Base-by-base conservation (phyloP, 2,329 filamentous ascomycete species). In the Dothiorella sarmentorum region DNA sequence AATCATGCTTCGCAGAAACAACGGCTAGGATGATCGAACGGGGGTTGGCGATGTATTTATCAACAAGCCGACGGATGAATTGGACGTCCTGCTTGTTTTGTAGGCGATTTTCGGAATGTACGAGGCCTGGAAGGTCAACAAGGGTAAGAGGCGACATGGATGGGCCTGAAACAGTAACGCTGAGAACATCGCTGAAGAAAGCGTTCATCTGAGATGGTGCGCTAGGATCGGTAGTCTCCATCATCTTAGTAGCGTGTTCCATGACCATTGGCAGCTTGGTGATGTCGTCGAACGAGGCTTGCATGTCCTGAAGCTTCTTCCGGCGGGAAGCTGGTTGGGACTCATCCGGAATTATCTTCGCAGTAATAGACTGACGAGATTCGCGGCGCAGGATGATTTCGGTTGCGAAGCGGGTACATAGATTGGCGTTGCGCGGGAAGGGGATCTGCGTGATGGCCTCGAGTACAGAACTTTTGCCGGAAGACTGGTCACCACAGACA, bases 401-500 rank as follows among this genome's bases (percentile, higher is more conserved):
- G 0, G 77, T 80, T 0, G 76, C 75, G 63, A 76, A 78, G 2
- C 74, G 64, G 2, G 76, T 79, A 40, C 76, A 78, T 2, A 76
- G 63, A 0, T 69, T 71, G 26, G 63, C 65, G 20, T 69, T 66
- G 3, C 69, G 69, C 31, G 76, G 76, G 55, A 78, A 75, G 1
- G 69, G 68, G 2, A 76, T 59, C 1, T 65, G 63, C 1, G 72
- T 74, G 3, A 78, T 71, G 0, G 72, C 74, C 58, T 80, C 77
- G 7, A 78, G 75, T 0, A 77, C 69, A 0, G 81, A 91, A 0
- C 86, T 91, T 68, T 96, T 96, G 0, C 91, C 91, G 0, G 90
- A 87, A 0, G 85, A 89, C 67, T 96, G 91, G 47, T 96, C 91
- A 0, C 91, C 91, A 0, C 95, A 85, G 0, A 96, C 83, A 4